These are phyloP conservation scores for Aureobasidium vineae DNA, from an alignment of 2,329 filamentous ascomycete genomes.

Conservation along the genomic window DNA sequence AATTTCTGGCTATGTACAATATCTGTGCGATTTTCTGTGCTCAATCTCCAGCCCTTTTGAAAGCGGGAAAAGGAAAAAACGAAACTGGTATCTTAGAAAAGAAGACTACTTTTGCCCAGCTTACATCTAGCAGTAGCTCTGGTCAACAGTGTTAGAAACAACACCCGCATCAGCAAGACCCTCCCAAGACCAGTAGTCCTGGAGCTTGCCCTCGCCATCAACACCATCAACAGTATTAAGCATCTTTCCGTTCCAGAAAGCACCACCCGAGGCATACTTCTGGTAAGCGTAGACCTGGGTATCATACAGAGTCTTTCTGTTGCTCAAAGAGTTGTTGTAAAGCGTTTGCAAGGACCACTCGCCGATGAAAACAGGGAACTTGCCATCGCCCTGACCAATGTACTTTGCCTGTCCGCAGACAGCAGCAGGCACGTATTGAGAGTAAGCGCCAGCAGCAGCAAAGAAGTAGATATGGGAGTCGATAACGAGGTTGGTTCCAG, in stretches of 20 bases:
- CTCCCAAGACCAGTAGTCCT: conserved; percentile 30
- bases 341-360: conserved; percentile 37
- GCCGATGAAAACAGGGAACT: conserved; percentile 36
- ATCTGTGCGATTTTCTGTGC: neutral
- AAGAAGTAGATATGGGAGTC: conserved; percentile 39
- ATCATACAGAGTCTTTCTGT: conserved; percentile 36
- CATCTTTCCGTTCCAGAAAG: conserved; percentile 33
- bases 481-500: conserved; percentile 36
- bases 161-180: conserved; percentile 26
- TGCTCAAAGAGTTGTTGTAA: conserved; percentile 14
- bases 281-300: conserved; percentile 39
- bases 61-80: neutral
- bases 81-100: neutral
- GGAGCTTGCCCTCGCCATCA: conserved; percentile 29
- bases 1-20: neutral
- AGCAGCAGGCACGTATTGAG: conserved; percentile 33
- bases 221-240: conserved; percentile 14
- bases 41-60: neutral
- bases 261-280: conserved; percentile 37
- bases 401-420: conserved; percentile 35
- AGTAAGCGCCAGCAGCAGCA: conserved; percentile 33
- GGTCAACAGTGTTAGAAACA: conserved; percentile 21
- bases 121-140: conserved; percentile 24
- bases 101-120: neutral
- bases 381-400: conserved; percentile 29